A percentile compares a stretch with the other conserved stretches of the same genome.
phyloP scores from a whole-genome alignment of 2,329 filamentous ascomycete species.

The Aspergillus sp. region DNA sequence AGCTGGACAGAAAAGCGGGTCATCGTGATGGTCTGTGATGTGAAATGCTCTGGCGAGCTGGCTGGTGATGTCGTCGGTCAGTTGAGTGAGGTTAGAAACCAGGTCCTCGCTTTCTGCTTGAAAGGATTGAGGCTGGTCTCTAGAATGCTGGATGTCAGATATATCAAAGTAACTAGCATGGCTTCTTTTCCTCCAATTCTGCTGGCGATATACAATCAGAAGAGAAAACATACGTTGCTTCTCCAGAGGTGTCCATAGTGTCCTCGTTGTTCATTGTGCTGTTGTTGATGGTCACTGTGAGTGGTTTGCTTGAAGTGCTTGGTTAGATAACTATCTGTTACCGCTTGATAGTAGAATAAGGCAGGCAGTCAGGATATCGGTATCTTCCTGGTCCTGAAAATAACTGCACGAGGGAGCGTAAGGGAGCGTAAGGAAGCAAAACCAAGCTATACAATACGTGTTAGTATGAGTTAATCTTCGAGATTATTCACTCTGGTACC shows the following conservation, averaged over 20 bases:
- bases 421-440: no score
- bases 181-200: background rate
- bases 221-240: background rate
- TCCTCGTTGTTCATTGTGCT: background rate
- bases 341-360: no score
- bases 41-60: slow-evolving; percentile 8
- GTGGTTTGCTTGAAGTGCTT: background rate
- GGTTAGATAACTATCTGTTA: no score
- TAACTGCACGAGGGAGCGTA: no score
- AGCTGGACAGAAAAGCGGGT: background rate
- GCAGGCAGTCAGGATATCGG: no score
- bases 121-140: background rate
- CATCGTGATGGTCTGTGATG: slow-evolving; percentile 10
- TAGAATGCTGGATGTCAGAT: background rate
- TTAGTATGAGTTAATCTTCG: no score
- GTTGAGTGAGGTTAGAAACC: background rate
- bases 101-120: background rate
- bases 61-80: slow-evolving; percentile 6
- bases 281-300: background rate
- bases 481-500: no score
- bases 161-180: background rate
- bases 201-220: background rate
- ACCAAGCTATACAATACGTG: no score
- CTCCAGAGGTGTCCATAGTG: background rate
- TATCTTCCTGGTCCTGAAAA: no score